Evolutionary conservation across 352 stramenopile species (phyloP), one percentile per base, ranked within the genome.

Genomic region (Phytophthora boehmeriae): DNA sequence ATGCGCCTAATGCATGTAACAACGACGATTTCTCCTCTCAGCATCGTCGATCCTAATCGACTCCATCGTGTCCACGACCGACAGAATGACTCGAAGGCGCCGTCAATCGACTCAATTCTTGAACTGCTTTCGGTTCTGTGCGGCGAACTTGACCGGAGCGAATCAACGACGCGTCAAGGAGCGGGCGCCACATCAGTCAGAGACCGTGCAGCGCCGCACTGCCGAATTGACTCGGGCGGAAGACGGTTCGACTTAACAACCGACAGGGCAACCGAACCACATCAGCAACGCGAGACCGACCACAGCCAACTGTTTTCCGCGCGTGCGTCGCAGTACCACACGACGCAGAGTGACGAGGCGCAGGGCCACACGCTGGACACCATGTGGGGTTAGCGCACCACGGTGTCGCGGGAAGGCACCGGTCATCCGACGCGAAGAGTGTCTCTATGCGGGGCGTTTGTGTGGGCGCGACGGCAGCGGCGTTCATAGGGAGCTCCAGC

Each of bases 221-320:
- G 35, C 25, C 25, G 6, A 30, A 30, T 30, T 30, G 25, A 6
- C 25, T 30, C 6, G 25, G 25, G 25, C 25, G 25, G 25, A 30
- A 30, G 25, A 30, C 25, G 25, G 25, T 30, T 30, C 25, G 25
- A 8, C 25, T 30, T 30, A 30, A 30, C 25, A 30, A 30, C 25
- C 25, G 46, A 57, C 47, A 39, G 39, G 27, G 57, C 57, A 59
- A 65, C 25, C 34, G 9, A 27, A 50, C 55, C 30, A 50, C 55
- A 32, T 4, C 36, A 50, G 38, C 47, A 30, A 41, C 4, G 46
- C 39, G 28, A n/a, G n/a, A 52, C 48, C 51, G 48, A 30, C 34
- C 34, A 45, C 30, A 48, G 22, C 32, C 59, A 66, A 56, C 53
- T 68, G 60, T 59, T 68, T 63, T 54, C 47, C 54, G 45, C 60